These are phyloP conservation scores for Glycyrrhiza uralensis DNA, from an alignment of 306 rosid genomes.

Conservation along the genomic window DNA sequence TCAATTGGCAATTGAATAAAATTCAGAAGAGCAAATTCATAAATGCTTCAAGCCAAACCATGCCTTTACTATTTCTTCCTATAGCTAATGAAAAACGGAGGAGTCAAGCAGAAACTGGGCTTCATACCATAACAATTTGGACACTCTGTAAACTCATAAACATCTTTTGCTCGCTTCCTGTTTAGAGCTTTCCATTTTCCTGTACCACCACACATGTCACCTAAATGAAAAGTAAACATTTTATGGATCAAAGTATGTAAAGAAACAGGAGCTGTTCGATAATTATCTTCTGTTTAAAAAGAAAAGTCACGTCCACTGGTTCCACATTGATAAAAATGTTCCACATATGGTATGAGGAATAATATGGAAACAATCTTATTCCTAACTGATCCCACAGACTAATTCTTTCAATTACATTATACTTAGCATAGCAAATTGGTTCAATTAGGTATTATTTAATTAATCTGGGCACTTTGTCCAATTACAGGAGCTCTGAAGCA, in stretches of 20 bases:
- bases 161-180: slow-evolving; percentile 93
- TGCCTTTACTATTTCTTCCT: background rate
- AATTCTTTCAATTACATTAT: background rate
- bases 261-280: background rate
- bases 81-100: background rate
- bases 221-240: slow-evolving; percentile 52
- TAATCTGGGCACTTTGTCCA: no score
- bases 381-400: background rate
- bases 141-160: slow-evolving; percentile 90
- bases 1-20: background rate
- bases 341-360: background rate
- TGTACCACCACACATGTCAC: slow-evolving; percentile 99
- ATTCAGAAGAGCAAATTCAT: background rate
- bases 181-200: slow-evolving; percentile 99
- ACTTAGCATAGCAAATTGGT: background rate
- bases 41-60: background rate
- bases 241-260: slow-evolving; percentile 15
- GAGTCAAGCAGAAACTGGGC: background rate
- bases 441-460: background rate
- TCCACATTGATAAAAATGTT: background rate
- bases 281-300: background rate
- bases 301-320: background rate
- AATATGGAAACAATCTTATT: background rate
- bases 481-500: background rate
- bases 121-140: slow-evolving; percentile 91